Base-by-base conservation (phyloP, 2,329 filamentous ascomycete species). In the Colletotrichum zoysiae region DNA sequence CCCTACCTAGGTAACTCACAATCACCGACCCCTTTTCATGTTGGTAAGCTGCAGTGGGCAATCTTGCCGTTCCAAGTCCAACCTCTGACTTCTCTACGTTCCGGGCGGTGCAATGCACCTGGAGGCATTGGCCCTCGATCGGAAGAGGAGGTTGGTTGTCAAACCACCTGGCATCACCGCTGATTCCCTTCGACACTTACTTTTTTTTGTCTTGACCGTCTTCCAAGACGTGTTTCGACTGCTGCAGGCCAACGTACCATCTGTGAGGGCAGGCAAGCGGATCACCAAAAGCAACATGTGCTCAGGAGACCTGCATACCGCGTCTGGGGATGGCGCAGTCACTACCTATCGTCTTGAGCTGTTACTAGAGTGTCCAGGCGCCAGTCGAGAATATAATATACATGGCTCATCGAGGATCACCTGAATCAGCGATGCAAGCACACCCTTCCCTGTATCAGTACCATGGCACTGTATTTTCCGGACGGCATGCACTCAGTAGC, bases 201-300 rank as follows among this genome's bases (percentile, higher is more conserved):
- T 46, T 46, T 30, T 16, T 23, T 55, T 51, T 33, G 3, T 30
- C 30, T 26, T 23, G 20, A 23, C 30, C 14, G 42, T n/a, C 65
- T 61, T 35, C 40, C 35, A 14, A 40, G n/a, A 30, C 46, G 38
- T 60, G 48, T 69, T 71, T 44, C 55, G 40, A 60, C 48, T 69
- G 46, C 65, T 69, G 65, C 65, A 65, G 38, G 46, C 42, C 55
- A 51, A 14, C 16, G 53, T 71, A 48, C 40, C 65, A 65, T 38
- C 69, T 64, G 40, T 23, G 44, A 60, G 59, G 40, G 20, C 33
- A 26, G 5, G 35, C 16, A 14, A 35, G 30, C 44, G 7, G 20
- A 14, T 57, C 64, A 56, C 9, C 44, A 71, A 42, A 68, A 59
- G 58, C 51, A 71, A 63, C 26, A 38, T 40, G 14, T 16, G 20